Conservation (phyloP, 1,284 basidiomycete species). For the Melampsora americana region DNA sequence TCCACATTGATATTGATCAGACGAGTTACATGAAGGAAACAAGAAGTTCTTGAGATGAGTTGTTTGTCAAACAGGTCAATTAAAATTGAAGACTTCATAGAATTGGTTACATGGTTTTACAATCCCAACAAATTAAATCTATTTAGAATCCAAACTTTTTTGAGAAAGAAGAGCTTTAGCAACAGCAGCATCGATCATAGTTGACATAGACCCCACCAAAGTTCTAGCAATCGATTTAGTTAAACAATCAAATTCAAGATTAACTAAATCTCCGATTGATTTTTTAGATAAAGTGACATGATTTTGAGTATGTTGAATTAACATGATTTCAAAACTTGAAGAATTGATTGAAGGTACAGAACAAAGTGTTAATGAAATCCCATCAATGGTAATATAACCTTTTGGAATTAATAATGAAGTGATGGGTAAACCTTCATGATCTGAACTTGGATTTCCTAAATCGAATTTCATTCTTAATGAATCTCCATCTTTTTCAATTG, state of each 20-base stretch:
- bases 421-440: slow-evolving; percentile 59
- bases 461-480: slow-evolving; percentile 78
- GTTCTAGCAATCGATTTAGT: slow-evolving; percentile 60
- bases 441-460: slow-evolving; percentile 60
- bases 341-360: slow-evolving; percentile 61
- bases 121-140: no score
- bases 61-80: no score
- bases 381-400: slow-evolving; percentile 92
- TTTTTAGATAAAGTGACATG: slow-evolving; percentile 81
- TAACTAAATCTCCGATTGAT: slow-evolving; percentile 73
- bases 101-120: no score
- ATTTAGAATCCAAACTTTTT: no score
- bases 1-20: no score
- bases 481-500: slow-evolving; percentile 72
- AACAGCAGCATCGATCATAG: background rate
- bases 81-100: no score
- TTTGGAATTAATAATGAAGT: slow-evolving; percentile 88
- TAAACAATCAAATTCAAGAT: slow-evolving; percentile 91
- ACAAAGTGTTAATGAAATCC: slow-evolving; percentile 81
- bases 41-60: no score
- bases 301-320: slow-evolving; percentile 88
- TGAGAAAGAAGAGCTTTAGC: background rate
- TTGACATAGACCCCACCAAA: background rate
- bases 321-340: slow-evolving; percentile 85
- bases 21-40: no score